These are phyloP conservation scores for Cercospora brassicicola DNA, from an alignment of 2,329 filamentous ascomycete species.

Conservation along the genomic window DNA sequence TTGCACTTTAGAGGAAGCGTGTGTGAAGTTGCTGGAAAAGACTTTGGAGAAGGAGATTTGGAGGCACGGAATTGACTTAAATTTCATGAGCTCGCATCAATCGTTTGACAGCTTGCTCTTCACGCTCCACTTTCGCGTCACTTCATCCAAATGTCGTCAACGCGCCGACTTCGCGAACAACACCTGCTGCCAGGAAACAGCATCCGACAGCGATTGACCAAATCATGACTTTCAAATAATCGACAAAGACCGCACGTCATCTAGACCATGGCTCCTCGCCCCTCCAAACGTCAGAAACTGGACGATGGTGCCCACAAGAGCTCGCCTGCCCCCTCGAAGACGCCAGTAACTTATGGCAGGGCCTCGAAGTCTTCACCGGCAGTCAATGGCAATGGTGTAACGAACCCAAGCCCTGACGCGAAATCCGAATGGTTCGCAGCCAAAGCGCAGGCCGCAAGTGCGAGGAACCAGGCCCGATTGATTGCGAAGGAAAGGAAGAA, in stretches of 20 bases:
- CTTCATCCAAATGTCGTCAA: not conserved
- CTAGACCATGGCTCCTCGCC: conserved; percentile 30
- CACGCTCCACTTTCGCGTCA: conserved; percentile 7
- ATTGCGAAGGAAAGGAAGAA: conserved; percentile 14
- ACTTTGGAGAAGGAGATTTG: not conserved
- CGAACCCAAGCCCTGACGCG: not conserved
- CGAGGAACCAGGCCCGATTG: not conserved
- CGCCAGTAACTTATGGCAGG: conserved; percentile 6
- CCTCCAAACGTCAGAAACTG: conserved; percentile 36
- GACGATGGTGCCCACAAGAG: conserved; percentile 22
- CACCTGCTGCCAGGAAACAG: not conserved
- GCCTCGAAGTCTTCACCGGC: conserved; percentile 19
- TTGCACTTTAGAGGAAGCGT: not conserved
- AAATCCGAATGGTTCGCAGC: conserved; percentile 12
- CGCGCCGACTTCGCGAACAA: not conserved
- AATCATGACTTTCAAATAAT: not conserved
- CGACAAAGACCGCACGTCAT: not conserved
- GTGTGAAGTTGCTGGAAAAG: not conserved
- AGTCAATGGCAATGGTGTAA: not conserved
- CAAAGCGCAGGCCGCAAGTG: conserved; percentile 14
- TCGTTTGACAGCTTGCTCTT: not conserved
- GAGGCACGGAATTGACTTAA: not conserved
- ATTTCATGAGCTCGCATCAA: not conserved
- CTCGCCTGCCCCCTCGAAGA: conserved; percentile 11
- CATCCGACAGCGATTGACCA: not conserved